Evolutionary conservation across 2,329 filamentous ascomycete species (phyloP).

Genomic region (Xylariaceae sp.): DNA sequence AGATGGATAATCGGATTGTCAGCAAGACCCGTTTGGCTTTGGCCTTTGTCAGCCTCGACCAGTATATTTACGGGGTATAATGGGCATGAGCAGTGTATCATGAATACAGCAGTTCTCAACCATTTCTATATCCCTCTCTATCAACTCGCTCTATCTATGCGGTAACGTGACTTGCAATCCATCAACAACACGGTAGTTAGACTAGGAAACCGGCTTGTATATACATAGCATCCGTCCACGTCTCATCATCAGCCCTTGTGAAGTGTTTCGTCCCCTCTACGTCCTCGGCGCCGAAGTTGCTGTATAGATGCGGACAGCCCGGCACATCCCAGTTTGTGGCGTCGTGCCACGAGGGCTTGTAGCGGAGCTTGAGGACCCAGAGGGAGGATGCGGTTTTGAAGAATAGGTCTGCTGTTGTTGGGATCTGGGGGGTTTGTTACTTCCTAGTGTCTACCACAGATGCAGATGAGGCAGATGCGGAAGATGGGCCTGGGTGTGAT

Average conservation of each 20-base stretch:
- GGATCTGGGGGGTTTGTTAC: slow-evolving; percentile 22
- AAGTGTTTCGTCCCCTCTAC: slow-evolving; percentile 49
- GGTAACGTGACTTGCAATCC: no score
- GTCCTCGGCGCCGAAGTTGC: slow-evolving; percentile 53
- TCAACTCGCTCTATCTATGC: no score
- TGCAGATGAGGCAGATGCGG: no score
- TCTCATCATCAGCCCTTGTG: slow-evolving; percentile 41
- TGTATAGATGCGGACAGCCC: slow-evolving; percentile 57
- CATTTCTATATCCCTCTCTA: no score
- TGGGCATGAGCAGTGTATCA: no score
- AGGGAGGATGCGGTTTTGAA: slow-evolving; percentile 25
- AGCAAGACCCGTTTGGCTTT: no score
- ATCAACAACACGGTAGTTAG: background rate
- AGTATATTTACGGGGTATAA: no score
- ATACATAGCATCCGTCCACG: slow-evolving; percentile 47
- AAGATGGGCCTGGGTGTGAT: background rate
- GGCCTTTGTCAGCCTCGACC: no score
- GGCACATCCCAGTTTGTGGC: slow-evolving; percentile 53
- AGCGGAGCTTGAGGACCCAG: slow-evolving; percentile 47
- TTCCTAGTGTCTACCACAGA: background rate
- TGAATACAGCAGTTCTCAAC: no score
- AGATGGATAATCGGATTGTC: no score
- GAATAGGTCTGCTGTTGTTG: slow-evolving; percentile 30
- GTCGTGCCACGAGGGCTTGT: slow-evolving; percentile 40
- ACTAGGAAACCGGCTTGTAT: slow-evolving; percentile 40